These are phyloP conservation scores for Kwoniella sp. DNA, from an alignment of 768 basidiomycete genomes.

Conservation along the genomic window DNA sequence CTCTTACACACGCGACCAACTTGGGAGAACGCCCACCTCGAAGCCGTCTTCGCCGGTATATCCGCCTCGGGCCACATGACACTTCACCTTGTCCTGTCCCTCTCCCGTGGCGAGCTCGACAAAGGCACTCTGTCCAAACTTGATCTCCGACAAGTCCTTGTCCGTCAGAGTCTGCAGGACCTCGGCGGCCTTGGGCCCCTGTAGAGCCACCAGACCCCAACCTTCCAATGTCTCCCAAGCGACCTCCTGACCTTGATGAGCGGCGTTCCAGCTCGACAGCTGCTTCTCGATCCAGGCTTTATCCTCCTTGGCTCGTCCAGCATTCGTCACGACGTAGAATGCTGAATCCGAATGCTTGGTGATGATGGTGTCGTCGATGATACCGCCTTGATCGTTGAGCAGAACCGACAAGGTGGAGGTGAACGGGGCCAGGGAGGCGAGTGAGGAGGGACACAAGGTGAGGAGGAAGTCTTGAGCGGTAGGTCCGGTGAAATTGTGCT, in stretches of 20 bases:
- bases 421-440: constrained; percentile 64
- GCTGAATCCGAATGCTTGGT: constrained; percentile 60
- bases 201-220: constrained; percentile 85
- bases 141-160: constrained; percentile 63
- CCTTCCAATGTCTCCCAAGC: constrained; percentile 73
- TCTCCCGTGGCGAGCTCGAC: constrained; percentile 57
- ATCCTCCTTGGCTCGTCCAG: constrained; percentile 76
- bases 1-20: background rate
- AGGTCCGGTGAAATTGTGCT: constrained; percentile 74
- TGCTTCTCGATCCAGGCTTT: constrained; percentile 68
- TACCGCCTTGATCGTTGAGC: constrained; percentile 83
- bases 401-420: constrained; percentile 81
- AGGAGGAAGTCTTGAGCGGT: constrained; percentile 76
- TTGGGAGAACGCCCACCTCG: constrained; percentile 58
- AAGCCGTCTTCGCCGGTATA: constrained; percentile 99
- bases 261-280: constrained; percentile 72
- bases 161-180: constrained; percentile 67
- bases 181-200: constrained; percentile 79
- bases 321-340: constrained; percentile 96
- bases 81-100: constrained; percentile 64
- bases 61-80: constrained; percentile 87
- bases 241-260: constrained; percentile 58
- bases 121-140: constrained; percentile 80
- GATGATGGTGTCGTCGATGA: constrained; percentile 92
- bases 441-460: constrained; percentile 81